Base-by-base conservation (phyloP, 2,329 filamentous ascomycete species). In the Colletotrichum shisoi region DNA sequence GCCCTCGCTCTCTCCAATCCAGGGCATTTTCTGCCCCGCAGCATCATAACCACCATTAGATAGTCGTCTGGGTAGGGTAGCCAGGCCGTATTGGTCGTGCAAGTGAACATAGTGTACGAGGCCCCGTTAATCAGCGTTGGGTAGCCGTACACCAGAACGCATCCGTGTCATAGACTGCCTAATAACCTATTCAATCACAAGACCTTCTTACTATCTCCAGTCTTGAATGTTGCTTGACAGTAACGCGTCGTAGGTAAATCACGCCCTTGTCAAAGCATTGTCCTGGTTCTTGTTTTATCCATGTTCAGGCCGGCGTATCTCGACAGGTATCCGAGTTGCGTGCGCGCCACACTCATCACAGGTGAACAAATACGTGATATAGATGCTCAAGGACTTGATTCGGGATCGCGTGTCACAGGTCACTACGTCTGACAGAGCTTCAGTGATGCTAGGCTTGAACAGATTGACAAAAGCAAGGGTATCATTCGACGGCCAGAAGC, bases 401-500 rank as follows among this genome's bases (percentile, higher is more conserved):
- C 9, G 7, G 12, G 9, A 24, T 39, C 31, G n/a, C 19, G n/a
- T 11, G 15, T 53, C 51, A 39, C 51, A 39, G 7, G 51, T 31
- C 51, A 31, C 24, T 31, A 52, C 27, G 17, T 58, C 42, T n/a
- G 49, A 19, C 15, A 21, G 42, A 39, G 17, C 39, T 31, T 39
- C 17, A 17, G 48, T 19, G 13, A 34, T 5, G 46, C n/a, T 42
- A 21, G 42, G 17, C 39, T 58, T 40, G n/a, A 54, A n/a, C 56
- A 39, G n/a, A 37, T 49, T 19, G 27, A 21, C 56, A 56, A 57
- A 60, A 60, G 48, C 39, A 66, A 67, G 78, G 78, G 78, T 80
- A 80, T 80, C 77, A 77, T 68, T 72, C 64, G 57, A 70, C 70
- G 72, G 27, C 31, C 27, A 40, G 69, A 54, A 61, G 70, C 64